Conservation (phyloP, 306 rosid species). For the Castanopsis chinensis region DNA sequence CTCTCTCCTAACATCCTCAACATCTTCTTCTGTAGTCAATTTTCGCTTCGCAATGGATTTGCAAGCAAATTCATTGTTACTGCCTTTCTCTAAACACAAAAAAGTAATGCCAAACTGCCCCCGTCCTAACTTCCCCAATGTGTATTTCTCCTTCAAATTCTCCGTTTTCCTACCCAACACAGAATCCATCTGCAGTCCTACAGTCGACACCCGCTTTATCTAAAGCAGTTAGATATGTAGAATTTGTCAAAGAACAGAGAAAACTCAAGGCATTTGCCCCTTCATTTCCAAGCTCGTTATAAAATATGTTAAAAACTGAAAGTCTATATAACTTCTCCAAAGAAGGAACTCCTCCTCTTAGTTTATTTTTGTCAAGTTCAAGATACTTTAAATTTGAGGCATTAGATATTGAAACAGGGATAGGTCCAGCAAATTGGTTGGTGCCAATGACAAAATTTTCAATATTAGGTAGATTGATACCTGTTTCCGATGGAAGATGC, state of each 20-base stretch:
- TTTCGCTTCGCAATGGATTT: slow-evolving; percentile 87
- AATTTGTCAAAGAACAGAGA: too few species aligned
- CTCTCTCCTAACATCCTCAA: slow-evolving; percentile 91
- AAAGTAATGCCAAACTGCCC: slow-evolving; percentile 94
- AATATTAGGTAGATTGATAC: too few species aligned
- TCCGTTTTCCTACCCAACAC: slow-evolving; percentile 73
- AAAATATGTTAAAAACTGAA: rapidly evolving
- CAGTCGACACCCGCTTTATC: slow-evolving; percentile 25
- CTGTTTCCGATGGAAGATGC: too few species aligned
- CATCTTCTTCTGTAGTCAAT: slow-evolving; percentile 74
- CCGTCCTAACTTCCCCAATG: slow-evolving; percentile 86
- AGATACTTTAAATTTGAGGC: rapidly evolving
- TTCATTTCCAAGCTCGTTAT: too few species aligned
- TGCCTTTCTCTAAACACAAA: slow-evolving; percentile 61
- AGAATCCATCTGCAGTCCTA: slow-evolving; percentile 69
- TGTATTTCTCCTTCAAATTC: slow-evolving; percentile 64
- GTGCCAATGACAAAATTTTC: rapidly evolving
- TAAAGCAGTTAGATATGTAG: rapidly evolving
- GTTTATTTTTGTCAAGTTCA: rapidly evolving
- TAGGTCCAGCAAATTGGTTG: too few species aligned
- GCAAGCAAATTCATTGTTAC: slow-evolving; percentile 64
- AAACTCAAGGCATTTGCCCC: too few species aligned
- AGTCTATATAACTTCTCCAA: too few species aligned
- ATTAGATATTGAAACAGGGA: too few species aligned
- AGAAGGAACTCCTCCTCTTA: too few species aligned